Conservation (phyloP, 352 stramenopile genomes). For the Phytophthora pinifolia region DNA sequence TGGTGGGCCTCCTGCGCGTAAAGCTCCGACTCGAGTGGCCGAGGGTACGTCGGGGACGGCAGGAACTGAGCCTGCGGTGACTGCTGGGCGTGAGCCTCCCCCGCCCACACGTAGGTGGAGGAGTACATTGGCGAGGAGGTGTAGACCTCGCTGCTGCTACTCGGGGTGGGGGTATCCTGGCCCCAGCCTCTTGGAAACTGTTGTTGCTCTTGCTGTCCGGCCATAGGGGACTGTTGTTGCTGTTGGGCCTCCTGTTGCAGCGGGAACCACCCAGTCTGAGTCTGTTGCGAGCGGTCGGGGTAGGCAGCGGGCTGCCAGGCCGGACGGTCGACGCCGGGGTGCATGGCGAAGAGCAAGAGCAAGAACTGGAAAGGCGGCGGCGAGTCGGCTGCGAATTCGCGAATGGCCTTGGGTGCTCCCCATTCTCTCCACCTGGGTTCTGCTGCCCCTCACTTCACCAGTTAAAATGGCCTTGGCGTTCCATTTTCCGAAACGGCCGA, state of each 20-base stretch:
- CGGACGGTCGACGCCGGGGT: constrained; percentile 10
- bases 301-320: constrained; percentile 12
- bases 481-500: constrained; percentile 33
- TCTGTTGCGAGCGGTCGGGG: constrained; percentile 18
- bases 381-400: constrained; percentile 21
- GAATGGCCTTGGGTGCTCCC: constrained; percentile 22
- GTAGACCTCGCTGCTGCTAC: constrained; percentile 10
- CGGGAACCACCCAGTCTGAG: constrained; percentile 58
- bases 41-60: constrained; percentile 12
- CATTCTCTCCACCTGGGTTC: constrained; percentile 16
- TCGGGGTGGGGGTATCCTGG: constrained; percentile 5
- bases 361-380: background rate
- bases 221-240: constrained; percentile 3
- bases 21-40: constrained; percentile 15
- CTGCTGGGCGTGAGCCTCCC: constrained; percentile 10
- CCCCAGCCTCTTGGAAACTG: constrained; percentile 13
- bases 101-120: constrained; percentile 22
- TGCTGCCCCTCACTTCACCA: constrained; percentile 19
- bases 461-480: constrained; percentile 11
- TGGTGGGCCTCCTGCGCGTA: constrained; percentile 5
- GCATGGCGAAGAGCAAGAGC: constrained; percentile 13
- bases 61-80: constrained; percentile 15
- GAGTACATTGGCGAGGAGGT: constrained; percentile 16
- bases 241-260: constrained; percentile 29
- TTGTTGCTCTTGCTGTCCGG: background rate